Base-by-base conservation (phyloP, 2,329 filamentous ascomycete species). In the Ilyonectria destructans region DNA sequence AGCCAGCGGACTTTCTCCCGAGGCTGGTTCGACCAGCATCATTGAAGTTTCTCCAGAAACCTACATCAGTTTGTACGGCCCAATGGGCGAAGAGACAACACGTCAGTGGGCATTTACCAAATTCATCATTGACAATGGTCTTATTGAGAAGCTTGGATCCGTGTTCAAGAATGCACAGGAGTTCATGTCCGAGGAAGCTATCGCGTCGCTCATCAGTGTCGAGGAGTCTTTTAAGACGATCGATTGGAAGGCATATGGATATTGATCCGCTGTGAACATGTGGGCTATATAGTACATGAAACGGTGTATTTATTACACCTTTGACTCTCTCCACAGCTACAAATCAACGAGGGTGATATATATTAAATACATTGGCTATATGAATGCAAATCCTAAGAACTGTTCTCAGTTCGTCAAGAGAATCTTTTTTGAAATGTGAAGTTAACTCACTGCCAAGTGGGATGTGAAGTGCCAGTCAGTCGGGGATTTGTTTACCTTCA, bases 11-110 rank as follows among this genome's bases (percentile, higher is more conserved):
- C n/a, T 48, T 4, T 17, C 57, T 3, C 57, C 57, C 1, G 45
- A 33, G 26, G 21, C 43, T 21, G 43, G 29, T 3, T 37, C 57
- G 12, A 59, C 57, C 10, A 10, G n/a, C 4, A 29, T 49, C 26
- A 23, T 59, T 3, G 17, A 48, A 15, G 15, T 59, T 10, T 49
- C 57, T 2, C 23, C 57, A 3, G 43, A 59, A 9, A 48, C 23
- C 6, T 59, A 49, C 21, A 31, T 51, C 29, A 15, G n/a, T 3
- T 19, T 59, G 13, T 59, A n/a, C 10, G 57, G 57, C 8, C 13
- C n/a, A 2, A 59, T 59, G 57, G 57, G 26, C 7, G 43, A 48
- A 23, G 57, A 59, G 21, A 43, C 49, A 26, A 15, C 45, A 6
- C 8, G 6, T 1, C 57, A 59, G 43, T 59, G 57, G 57, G 13